Base-by-base conservation (phyloP, 176 grass and related monocot species). In the Canna indica region DNA sequence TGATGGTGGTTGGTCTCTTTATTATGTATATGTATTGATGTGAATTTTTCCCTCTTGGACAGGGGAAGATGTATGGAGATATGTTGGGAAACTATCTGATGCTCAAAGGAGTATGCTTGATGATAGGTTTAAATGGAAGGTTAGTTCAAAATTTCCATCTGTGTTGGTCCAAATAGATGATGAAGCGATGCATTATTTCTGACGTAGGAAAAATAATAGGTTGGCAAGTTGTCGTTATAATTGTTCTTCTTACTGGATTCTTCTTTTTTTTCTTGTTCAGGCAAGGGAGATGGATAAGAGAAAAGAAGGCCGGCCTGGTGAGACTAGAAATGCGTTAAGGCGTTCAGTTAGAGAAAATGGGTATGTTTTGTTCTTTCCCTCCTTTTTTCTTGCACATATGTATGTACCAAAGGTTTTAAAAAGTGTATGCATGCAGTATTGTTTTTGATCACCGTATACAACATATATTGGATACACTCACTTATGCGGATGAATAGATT, bases 61-160 rank as follows among this genome's bases (percentile, higher is more conserved):
- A 96, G 94, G 90, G 20, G 94, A 99, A 46, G 94, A 99, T 84
- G 87, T 99, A 33, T 99, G 94, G 94, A 78, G 86, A 69, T 99
- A 88, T 78, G 94, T 99, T 81, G 94, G 94, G 53, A 99, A 99
- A 67, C 86, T 99, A 67, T 99, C 94, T 53, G 94, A 99, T 85
- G 94, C 94, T 72, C 94, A 99, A 85, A 86, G 86, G 82, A 99
- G 94, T 72, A 99, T 99, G 94, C 89, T 99, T 1, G 94, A 99
- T 93, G 94, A 99, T 85, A 99, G 94, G 68, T 99, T 99, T 87
- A 99, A 99, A 78, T 99, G 94, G 94, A 99, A 99, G 94, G 94
- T 90, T 35, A 76, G 59, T 69, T 17, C 24, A 67, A 69, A 54
- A 1, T 22, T 31, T 36, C 33, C 28, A 66, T 0, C 48, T 47